Evolutionary conservation across 768 basidiomycete genomes (phyloP), one percentile per base, ranked within the genome.

Genomic region (Cyclocybe aegerita): DNA sequence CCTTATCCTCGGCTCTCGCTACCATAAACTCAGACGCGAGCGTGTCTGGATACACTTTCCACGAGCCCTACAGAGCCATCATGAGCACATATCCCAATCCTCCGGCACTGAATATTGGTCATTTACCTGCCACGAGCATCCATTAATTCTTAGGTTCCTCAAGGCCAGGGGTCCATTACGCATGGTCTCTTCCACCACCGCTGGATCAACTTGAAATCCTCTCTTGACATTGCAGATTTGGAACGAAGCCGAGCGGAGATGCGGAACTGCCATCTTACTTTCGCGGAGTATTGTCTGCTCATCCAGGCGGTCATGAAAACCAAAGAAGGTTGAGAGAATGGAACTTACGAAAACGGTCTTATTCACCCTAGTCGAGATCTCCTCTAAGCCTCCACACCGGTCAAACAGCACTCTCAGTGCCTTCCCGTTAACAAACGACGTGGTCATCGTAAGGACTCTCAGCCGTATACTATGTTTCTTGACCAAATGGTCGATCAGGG

Each of bases 401-500:
- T 30, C 44, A 36, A 74, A 64, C 0, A 81, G 42, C 1, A 41
- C 38, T 23, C 48, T 54, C 12, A 76, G 48, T 3, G 60, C 58
- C 2, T 59, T 39, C 7, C 55, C 52, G 6, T 69, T 60, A 9
- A 78, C 54, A 50, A 71, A 74, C 1, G 61, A 66, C 1, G 56
- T 52, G 9, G 57, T 57, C 33, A 76, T 61, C 35, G 69, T 59
- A 29, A 78, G 57, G 9, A 63, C 49, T 12, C 64, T 63, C 7
- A 80, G 54, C 0, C 64, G 69, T 3, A n/a, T 31, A 1, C 58
- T 35, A 47, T 76, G 74, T 33, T 63, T 66, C 43, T 45, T 43
- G 9, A 63, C 54, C n/a, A 79, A 51, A 54, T 77, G 74, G n/a
- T 70, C 66, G 3, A 72, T 46, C 2, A 80, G 63, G 10, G 67